Conservation (phyloP, 768 basidiomycete genomes). For the Termitomyces sp. region DNA sequence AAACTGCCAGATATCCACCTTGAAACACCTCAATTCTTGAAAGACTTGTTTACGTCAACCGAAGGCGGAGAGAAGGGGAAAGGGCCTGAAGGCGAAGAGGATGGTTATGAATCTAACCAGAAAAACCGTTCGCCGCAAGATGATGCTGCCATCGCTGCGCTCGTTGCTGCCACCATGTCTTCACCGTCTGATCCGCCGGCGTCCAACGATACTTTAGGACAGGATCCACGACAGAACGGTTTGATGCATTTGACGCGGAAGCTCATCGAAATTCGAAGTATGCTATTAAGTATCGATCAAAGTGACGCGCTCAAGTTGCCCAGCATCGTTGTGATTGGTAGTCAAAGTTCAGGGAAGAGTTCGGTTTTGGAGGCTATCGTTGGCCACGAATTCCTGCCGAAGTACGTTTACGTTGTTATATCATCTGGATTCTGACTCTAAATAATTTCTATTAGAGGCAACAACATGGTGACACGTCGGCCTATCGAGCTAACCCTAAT, state of each 20-base stretch:
- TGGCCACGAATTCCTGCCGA: slow-evolving; percentile 96
- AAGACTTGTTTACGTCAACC: slow-evolving; percentile 45
- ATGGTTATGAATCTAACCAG: slow-evolving; percentile 26
- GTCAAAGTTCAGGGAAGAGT: slow-evolving; percentile 98
- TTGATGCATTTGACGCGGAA: slow-evolving; percentile 92
- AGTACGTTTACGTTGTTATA: slow-evolving; percentile 50
- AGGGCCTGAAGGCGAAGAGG: slow-evolving; percentile 23
- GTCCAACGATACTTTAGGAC: slow-evolving; percentile 25
- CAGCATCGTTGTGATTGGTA: slow-evolving; percentile 97
- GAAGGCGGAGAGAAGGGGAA: slow-evolving; percentile 25
- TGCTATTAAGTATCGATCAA: slow-evolving; percentile 95
- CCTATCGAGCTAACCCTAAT: slow-evolving; percentile 97
- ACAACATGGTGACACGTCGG: slow-evolving; percentile 98
- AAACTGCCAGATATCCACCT: slow-evolving; percentile 41
- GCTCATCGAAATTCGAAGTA: slow-evolving; percentile 91
- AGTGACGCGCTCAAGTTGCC: slow-evolving; percentile 92
- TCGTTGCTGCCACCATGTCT: slow-evolving; percentile 74
- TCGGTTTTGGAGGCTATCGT: slow-evolving; percentile 97
- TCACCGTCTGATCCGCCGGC: slow-evolving; percentile 62
- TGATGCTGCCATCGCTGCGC: slow-evolving; percentile 62
- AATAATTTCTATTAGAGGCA: slow-evolving; percentile 54
- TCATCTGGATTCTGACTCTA: background rate
- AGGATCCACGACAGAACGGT: slow-evolving; percentile 64
- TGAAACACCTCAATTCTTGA: slow-evolving; percentile 64
- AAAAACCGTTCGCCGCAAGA: slow-evolving; percentile 51